Conservation (phyloP, 306 rosid genomes). For the Dryas drummondii region DNA sequence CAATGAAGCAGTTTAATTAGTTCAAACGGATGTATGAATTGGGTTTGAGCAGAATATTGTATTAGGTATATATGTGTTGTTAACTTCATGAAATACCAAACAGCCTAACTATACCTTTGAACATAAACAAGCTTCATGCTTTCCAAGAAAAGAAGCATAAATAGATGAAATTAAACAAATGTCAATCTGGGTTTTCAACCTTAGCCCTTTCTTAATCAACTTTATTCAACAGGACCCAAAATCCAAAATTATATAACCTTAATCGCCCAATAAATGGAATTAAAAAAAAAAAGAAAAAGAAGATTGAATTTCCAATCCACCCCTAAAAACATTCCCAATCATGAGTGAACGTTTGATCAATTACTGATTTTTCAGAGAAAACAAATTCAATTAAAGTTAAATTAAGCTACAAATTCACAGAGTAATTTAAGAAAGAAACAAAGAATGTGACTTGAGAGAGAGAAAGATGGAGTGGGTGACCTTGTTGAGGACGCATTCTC, state of each 20-base stretch:
- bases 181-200: constrained; percentile 12
- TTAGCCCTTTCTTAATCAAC: not conserved
- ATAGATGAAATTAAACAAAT: not conserved
- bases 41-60: not conserved
- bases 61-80: not conserved
- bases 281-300: too few relatives aligned
- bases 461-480: constrained; percentile 31
- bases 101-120: not conserved
- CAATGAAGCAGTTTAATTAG: not conserved
- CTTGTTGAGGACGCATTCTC: constrained; percentile 70
- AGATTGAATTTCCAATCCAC: not conserved
- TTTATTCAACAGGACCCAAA: not conserved
- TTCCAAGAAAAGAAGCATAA: not conserved
- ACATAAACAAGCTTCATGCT: not conserved
- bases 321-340: not conserved
- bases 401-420: not conserved
- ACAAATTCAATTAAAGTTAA: not conserved
- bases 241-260: not conserved
- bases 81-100: not conserved
- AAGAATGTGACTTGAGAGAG: not conserved
- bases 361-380: not conserved
- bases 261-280: not conserved
- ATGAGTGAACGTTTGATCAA: not conserved
- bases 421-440: not conserved
- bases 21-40: too few relatives aligned